A percentile compares a stretch with the other conserved stretches of the same genome.
Evolutionary conservation across 495 filamentous ascomycete species (phyloP).

Genomic region (Penicillium nucicola): DNA sequence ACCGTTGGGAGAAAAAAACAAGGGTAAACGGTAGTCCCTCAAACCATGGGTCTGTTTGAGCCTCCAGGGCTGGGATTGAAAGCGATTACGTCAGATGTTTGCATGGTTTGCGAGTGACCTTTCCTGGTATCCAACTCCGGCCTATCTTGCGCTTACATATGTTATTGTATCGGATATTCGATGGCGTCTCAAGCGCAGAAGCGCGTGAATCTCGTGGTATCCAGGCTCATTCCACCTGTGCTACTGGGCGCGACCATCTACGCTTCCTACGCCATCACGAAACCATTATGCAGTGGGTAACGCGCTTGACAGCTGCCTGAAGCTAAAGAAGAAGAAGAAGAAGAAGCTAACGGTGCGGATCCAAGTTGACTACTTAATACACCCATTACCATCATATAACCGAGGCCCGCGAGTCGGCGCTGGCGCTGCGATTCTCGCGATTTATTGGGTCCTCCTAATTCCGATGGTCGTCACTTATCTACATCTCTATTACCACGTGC

Average conservation of each 20-base stretch:
- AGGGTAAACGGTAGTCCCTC: neutral
- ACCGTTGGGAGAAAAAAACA: neutral
- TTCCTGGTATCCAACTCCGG: no score
- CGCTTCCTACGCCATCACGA: conserved; percentile 60
- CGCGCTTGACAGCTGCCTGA: neutral
- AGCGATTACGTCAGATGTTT: conserved; percentile 16
- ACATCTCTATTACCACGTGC: conserved; percentile 62
- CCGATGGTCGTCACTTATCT: conserved; percentile 65
- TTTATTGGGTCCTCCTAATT: conserved; percentile 69
- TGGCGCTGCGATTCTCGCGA: conserved; percentile 63
- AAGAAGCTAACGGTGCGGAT: neutral
- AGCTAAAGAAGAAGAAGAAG: neutral
- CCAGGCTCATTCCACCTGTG: conserved; percentile 56
- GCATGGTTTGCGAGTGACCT: conserved; percentile 5
- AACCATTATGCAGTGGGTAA: conserved; percentile 53
- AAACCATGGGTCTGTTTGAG: no score
- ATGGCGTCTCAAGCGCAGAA: conserved; percentile 37
- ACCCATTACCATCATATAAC: conserved; percentile 40
- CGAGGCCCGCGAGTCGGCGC: conserved; percentile 44
- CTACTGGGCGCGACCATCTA: conserved; percentile 58
- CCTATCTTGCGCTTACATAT: neutral
- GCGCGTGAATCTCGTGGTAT: conserved; percentile 50
- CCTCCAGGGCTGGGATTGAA: no score
- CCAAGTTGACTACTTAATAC: conserved; percentile 63
- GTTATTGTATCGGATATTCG: conserved; percentile 8